Percentiles rank a stretch among this genome's conserved stretches.
phyloP scores from a whole-genome alignment of 2,329 filamentous ascomycete genomes.

The Fusarium luffae region DNA sequence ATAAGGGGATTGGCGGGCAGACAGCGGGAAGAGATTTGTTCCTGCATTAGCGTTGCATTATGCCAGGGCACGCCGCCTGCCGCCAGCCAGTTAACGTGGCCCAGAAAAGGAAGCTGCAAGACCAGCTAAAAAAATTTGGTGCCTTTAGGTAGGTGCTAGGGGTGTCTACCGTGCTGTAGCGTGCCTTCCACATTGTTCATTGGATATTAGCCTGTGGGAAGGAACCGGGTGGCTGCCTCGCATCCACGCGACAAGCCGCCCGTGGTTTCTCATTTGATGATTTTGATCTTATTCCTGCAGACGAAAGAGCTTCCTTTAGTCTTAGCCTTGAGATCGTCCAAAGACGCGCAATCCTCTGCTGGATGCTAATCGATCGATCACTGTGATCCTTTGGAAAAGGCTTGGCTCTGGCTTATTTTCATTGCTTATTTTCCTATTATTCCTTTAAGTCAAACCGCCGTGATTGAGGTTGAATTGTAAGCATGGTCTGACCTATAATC shows the following conservation, averaged over 20 bases:
- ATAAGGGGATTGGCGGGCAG: slow-evolving; percentile 22
- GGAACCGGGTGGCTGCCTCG: slow-evolving; percentile 12
- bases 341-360: slow-evolving; percentile 3
- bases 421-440: neutral
- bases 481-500: neutral
- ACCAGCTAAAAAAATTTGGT: neutral
- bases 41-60: slow-evolving; percentile 44
- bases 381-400: neutral
- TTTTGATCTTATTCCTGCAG: neutral
- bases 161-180: neutral
- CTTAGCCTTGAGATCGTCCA: slow-evolving; percentile 5
- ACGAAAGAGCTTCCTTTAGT: neutral
- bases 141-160: neutral
- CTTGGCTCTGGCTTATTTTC: neutral
- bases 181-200: slow-evolving; percentile 2
- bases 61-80: slow-evolving; percentile 30
- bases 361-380: slow-evolving; percentile 7
- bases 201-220: neutral
- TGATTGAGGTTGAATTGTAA: neutral
- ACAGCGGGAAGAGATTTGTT: slow-evolving; percentile 40
- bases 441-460: neutral
- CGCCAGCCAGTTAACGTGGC: slow-evolving; percentile 5
- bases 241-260: slow-evolving; percentile 20
- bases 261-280: slow-evolving; percentile 7
- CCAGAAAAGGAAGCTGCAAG: slow-evolving; percentile 21